Conservation (phyloP, 2,329 filamentous ascomycete species). For the Penicillium hesseltinei region DNA sequence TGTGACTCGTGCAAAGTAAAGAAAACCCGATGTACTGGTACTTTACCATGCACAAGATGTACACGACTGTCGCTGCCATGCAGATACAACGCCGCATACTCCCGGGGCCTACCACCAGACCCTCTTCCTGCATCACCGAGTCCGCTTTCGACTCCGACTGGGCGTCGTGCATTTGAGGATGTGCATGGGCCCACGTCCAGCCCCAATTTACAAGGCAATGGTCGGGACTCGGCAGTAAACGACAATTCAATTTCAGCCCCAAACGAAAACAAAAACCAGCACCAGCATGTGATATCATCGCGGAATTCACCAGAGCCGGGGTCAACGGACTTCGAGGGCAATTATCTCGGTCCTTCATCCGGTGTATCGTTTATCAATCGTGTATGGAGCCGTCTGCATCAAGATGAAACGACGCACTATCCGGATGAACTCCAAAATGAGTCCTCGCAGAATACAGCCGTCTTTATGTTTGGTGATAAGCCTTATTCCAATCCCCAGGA, state of each 20-base stretch:
- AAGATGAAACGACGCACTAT: conserved; percentile 47
- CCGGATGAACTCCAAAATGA: conserved; percentile 32
- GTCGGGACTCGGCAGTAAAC: background rate
- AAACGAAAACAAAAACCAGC: background rate
- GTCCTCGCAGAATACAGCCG: conserved; percentile 42
- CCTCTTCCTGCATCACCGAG: conserved; percentile 22
- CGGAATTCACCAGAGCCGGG: conserved; percentile 48
- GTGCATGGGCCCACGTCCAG: background rate
- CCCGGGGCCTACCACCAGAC: conserved; percentile 37
- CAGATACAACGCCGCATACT: conserved; percentile 39
- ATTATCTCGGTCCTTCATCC: conserved; percentile 56
- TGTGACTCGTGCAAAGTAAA: conserved; percentile 42
- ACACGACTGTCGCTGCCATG: conserved; percentile 33
- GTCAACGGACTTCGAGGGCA: conserved; percentile 53
- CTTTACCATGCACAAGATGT: conserved; percentile 37
- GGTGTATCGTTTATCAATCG: conserved; percentile 60
- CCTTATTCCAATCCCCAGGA: conserved; percentile 44
- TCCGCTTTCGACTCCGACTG: background rate
- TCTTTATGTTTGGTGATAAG: conserved; percentile 53
- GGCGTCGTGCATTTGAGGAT: background rate
- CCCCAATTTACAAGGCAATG: conserved; percentile 4
- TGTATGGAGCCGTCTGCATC: conserved; percentile 64
- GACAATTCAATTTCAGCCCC: conserved; percentile 1
- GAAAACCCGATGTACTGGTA: conserved; percentile 40
- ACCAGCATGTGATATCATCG: conserved; percentile 19